Base-by-base conservation (phyloP, 2,329 filamentous ascomycete genomes). In the Biscogniauxia mediterranea region DNA sequence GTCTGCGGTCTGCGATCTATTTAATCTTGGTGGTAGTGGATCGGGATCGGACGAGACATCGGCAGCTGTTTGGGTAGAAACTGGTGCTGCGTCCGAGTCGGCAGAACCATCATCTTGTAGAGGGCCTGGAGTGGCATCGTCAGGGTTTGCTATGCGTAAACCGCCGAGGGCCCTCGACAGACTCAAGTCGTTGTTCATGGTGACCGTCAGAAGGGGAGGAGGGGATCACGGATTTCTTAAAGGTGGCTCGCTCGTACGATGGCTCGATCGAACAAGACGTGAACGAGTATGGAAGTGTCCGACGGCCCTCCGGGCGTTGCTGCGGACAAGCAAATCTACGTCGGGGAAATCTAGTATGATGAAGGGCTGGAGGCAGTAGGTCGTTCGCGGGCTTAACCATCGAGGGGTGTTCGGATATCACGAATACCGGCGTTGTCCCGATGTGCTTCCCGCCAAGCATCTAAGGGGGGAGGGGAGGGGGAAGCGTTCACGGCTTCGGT, bases 61-160 rank as follows among this genome's bases (percentile, higher is more conserved):
- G 56, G 68, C 53, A 21, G 55, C 60, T 49, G 64, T 60, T 64
- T 69, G 71, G 61, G 63, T 66, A 61, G 59, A 56, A 25, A 59
- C 57, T 23, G 65, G 52, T 52, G 61, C 68, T 52, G 61, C 68
- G 56, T 73, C 73, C 64, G 73, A 65, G 57, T 78, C 76, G 61
- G 71, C 61, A 52, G 69, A 66, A 56, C 62, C 55, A 52, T 77
- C 55, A 53, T 77, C 72, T 58, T 65, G 69, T 32, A 75, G 68
- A 58, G 74, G 67, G 61, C 70, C 74, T 46, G 73, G 72, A 52
- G 74, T 76, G 66, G 85, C 83, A 79, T 95, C 88, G 79, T 97
- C 93, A 59, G 94, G 94, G 77, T 98, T 99, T 71, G 95, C 94
- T 77, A 99, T 98, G 76, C 94, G 92, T 77, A 99, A 83, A 72